phyloP scores from a whole-genome alignment of 352 stramenopile species.

The Globisporangium spinosum region DNA sequence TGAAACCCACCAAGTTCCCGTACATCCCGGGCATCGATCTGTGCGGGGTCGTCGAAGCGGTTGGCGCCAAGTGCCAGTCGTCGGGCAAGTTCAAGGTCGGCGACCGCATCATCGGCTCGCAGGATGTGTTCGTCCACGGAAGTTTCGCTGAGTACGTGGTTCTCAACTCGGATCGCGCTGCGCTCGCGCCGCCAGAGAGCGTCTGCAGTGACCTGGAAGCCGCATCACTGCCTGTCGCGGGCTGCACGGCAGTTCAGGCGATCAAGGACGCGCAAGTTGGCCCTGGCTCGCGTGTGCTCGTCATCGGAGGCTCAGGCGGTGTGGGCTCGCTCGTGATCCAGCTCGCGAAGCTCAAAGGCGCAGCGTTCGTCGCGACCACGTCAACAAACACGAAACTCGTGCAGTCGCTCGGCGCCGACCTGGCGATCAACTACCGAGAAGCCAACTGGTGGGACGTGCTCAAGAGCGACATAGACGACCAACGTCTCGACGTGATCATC shows the following conservation, averaged over 20 bases:
- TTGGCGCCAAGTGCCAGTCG: conserved; percentile 20
- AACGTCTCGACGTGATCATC: conserved; percentile 36
- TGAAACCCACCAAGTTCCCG: conserved; percentile 37
- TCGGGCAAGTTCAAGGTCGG: conserved; percentile 22
- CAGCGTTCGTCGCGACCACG: conserved; percentile 59
- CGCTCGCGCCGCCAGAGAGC: conserved; percentile 18
- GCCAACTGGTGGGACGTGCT: conserved; percentile 47
- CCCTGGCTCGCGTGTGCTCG: conserved; percentile 55
- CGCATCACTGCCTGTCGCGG: conserved; percentile 29
- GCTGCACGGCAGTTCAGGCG: conserved; percentile 31
- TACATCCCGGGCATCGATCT: conserved; percentile 43
- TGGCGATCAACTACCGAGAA: conserved; percentile 48
- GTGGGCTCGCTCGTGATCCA: conserved; percentile 75
- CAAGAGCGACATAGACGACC: conserved; percentile 6
- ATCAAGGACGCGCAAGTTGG: conserved; percentile 29
- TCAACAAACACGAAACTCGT: conserved; percentile 44
- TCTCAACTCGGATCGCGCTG: conserved; percentile 20
- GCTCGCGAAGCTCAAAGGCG: conserved; percentile 41
- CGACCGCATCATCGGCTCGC: conserved; percentile 30
- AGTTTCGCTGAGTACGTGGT: conserved; percentile 35
- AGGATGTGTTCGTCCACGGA: conserved; percentile 23
- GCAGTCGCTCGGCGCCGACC: conserved; percentile 40
- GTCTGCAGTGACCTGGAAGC: conserved; percentile 23
- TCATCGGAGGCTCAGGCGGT: conserved; percentile 75
- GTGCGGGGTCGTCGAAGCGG: conserved; percentile 35